Conservation (phyloP, 2,329 filamentous ascomycete genomes). For the Penicillium sp. region DNA sequence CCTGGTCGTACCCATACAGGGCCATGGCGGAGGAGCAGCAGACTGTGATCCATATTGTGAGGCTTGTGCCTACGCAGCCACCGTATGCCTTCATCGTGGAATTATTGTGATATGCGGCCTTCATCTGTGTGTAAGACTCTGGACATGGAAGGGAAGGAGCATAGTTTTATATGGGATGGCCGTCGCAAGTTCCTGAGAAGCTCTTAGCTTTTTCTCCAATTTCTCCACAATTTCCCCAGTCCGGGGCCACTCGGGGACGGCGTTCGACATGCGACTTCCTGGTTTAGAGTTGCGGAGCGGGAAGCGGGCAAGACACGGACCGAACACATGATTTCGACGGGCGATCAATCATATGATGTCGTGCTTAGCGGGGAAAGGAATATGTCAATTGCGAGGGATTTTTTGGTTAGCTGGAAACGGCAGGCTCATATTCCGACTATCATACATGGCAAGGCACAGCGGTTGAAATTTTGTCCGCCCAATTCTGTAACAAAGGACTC, state of each 20-base stretch:
- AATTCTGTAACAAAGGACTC: not conserved
- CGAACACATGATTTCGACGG: not conserved
- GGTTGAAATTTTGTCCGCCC: not conserved
- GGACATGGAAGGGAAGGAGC: not conserved
- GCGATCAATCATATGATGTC: too few relatives aligned
- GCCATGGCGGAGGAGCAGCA: slow-evolving; percentile 4
- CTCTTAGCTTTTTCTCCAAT: not conserved
- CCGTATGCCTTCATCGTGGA: not conserved
- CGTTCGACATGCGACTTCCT: not conserved
- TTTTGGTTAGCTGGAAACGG: too few relatives aligned
- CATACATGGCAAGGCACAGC: not conserved
- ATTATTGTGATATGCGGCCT: not conserved
- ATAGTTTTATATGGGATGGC: not conserved
- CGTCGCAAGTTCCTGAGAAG: not conserved
- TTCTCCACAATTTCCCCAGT: not conserved
- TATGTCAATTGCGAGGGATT: too few relatives aligned
- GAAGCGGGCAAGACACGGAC: not conserved
- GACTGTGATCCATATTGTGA: slow-evolving; percentile 1
- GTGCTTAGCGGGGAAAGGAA: too few relatives aligned
- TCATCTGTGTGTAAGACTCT: not conserved
- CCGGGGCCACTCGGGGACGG: not conserved
- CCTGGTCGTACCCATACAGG: slow-evolving; percentile 10
- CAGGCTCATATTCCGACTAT: not conserved
- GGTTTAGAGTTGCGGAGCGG: not conserved
- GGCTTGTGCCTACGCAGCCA: not conserved